These are phyloP conservation scores for Umbellularia californica DNA, from an alignment of 164 flowering plant genomes.

Conservation along the genomic window DNA sequence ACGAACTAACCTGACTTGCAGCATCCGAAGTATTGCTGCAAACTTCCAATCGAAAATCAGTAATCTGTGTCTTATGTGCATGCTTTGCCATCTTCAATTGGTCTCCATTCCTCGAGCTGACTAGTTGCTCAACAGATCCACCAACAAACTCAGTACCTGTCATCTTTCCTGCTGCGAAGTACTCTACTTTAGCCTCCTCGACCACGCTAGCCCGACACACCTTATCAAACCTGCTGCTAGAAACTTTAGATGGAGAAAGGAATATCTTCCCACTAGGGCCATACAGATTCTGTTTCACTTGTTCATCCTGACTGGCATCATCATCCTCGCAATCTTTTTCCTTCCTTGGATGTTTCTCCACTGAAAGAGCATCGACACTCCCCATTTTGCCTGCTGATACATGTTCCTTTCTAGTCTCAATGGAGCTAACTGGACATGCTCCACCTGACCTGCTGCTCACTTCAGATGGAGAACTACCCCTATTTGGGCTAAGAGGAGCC, in stretches of 20 bases:
- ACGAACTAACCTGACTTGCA: conserved; percentile 26
- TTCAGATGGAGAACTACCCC: conserved; percentile 3
- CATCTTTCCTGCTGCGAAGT: not conserved
- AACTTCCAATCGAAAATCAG: conserved; percentile 13
- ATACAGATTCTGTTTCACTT: conserved; percentile 17
- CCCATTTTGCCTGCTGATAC: not conserved
- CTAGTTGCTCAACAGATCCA: conserved; percentile 1
- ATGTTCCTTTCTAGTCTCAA: not conserved
- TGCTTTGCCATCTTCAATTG: conserved; percentile 2
- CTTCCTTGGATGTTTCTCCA: conserved; percentile 27
- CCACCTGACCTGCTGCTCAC: not conserved
- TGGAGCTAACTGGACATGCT: not conserved
- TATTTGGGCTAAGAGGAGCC: conserved; percentile 14
- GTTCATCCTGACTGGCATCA: conserved; percentile 5
- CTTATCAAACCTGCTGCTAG: not conserved
- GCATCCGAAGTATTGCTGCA: conserved; percentile 19
- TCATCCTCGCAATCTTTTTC: conserved; percentile 23
- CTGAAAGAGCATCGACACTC: not conserved
- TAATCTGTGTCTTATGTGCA: not conserved
- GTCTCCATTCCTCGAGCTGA: not conserved
- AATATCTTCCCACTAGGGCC: conserved; percentile 19
- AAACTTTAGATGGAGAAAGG: conserved; percentile 25
- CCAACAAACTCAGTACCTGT: not conserved
- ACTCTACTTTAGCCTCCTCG: not conserved
- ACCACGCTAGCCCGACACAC: not conserved